Evolutionary conservation across 106 monocot species (phyloP).

Genomic region (Dioscorea dumetorum): DNA sequence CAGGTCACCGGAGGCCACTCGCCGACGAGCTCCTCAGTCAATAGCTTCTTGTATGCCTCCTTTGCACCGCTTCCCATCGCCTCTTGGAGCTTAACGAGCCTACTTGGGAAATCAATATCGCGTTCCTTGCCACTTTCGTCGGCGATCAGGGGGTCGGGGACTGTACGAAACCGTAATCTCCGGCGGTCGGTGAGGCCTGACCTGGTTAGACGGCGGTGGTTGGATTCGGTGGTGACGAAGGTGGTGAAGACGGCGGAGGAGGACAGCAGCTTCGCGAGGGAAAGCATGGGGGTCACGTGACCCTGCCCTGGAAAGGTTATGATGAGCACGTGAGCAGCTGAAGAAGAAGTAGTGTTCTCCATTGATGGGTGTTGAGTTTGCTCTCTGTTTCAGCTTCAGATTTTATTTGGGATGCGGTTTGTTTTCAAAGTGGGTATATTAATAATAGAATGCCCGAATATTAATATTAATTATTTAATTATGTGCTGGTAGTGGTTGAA

Average conservation of each 20-base stretch:
- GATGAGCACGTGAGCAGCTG: conserved; percentile 19
- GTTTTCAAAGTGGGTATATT: no score
- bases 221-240: conserved; percentile 34
- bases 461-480: no score
- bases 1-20: no score
- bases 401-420: no score
- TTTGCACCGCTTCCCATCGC: not conserved
- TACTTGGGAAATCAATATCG: no score
- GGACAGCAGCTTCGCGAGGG: conserved; percentile 25
- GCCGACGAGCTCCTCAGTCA: not conserved
- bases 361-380: no score
- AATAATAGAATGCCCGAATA: no score
- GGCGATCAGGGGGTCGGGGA: conserved; percentile 35
- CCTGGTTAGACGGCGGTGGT: conserved; percentile 10
- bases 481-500: no score
- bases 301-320: conserved; percentile 32
- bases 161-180: conserved; percentile 3
- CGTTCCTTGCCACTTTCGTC: conserved; percentile 1
- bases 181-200: not conserved
- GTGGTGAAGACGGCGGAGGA: conserved; percentile 23
- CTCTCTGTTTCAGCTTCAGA: no score
- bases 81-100: not conserved
- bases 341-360: no score
- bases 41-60: not conserved
- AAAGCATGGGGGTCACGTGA: conserved; percentile 21